phyloP scores from a whole-genome alignment of 129 eudicot species.

The Artemisia annua region DNA sequence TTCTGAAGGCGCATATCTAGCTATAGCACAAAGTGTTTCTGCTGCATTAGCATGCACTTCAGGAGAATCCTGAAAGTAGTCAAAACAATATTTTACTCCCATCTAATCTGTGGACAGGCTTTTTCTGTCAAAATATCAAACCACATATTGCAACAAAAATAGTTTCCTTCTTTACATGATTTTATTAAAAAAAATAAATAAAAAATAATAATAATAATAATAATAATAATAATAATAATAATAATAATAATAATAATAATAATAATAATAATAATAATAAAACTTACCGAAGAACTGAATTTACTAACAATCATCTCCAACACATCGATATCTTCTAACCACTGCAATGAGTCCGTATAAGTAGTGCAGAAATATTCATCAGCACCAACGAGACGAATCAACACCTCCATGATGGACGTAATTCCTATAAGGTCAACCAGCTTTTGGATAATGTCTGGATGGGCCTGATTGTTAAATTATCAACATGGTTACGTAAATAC shows the following conservation, averaged over 20 bases:
- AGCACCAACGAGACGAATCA: conserved; percentile 89
- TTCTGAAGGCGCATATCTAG: conserved; percentile 93
- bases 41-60: conserved; percentile 99
- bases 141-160: no score
- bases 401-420: conserved; percentile 91
- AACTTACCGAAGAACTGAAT: conserved; percentile 86
- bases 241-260: no score
- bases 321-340: conserved; percentile 89
- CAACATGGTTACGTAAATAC: background rate
- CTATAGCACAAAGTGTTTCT: conserved; percentile 81
- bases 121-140: no score
- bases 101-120: background rate
- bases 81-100: background rate
- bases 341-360: conserved; percentile 66
- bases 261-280: no score
- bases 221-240: no score
- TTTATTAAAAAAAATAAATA: background rate
- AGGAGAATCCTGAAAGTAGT: conserved; percentile 66
- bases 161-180: no score
- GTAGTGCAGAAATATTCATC: conserved; percentile 85
- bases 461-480: conserved; percentile 45
- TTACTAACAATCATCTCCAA: conserved; percentile 91
- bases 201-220: no score
- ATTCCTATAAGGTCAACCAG: conserved; percentile 85
- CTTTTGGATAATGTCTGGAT: conserved; percentile 66